Evolutionary conservation across 2,329 filamentous ascomycete genomes (phyloP), one percentile per base, ranked within the genome.

Genomic region (Aurifilum marmelostoma): DNA sequence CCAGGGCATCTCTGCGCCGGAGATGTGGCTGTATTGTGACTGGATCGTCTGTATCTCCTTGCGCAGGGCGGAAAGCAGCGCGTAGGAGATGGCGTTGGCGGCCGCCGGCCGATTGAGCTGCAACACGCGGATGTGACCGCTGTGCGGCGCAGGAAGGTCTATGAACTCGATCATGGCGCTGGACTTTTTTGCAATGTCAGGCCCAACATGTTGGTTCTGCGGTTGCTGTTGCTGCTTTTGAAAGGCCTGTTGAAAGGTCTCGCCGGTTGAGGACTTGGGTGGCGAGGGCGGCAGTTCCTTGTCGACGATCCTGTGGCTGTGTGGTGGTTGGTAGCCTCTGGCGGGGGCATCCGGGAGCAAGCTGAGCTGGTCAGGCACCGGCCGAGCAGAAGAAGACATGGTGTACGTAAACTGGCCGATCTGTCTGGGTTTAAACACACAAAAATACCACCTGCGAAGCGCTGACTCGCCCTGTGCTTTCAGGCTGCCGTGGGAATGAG

Each of bases 61-160:
- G 65, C 87, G 87, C 69, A 99, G 84, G 60, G 91, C 87, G 4
- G 88, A 81, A 63, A 99, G 87, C 47, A 99, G 85, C 69, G 90
- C 88, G 70, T 85, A 87, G 0, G 94, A 97, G 77, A 99, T 92
- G 72, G 96, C 95, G 80, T 99, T 99, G 76, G 94, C 92, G 50
- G 94, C 91, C 8, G 87, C 80, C 0, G 94, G 94, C 8, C 94
- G 88, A 81, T 97, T 96, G 73, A 99, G 87, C 71, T 95, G 91
- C 69, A 98, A 88, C 72, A 98, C 87, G 69, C 93, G 91, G 80
- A 98, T 96, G 81, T 91, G 91, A 72, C 95, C 96, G 29, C 88
- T 88, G 76, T 91, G 88, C 0, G 93, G 90, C 2, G 94, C 92
- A 59, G 92, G 91, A 63, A 97, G 81, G 79, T 91, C 89, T 70